Evolutionary conservation across 768 basidiomycete species (phyloP).

Genomic region (Strobilomyces dryophilus): DNA sequence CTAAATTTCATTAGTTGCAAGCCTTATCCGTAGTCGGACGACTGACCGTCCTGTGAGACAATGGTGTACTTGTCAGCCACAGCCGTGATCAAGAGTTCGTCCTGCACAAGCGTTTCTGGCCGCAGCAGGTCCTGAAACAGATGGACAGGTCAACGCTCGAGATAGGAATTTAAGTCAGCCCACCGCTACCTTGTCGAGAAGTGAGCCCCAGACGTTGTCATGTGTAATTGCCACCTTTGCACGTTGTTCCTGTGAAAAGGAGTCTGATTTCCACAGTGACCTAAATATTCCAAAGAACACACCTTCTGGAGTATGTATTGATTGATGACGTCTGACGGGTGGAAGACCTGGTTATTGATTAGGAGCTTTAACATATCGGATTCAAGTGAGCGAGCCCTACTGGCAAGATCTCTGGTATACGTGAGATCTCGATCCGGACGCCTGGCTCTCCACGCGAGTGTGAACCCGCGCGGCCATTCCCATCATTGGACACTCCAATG

Average conservation of each 20-base stretch:
- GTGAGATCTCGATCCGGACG: slow-evolving; percentile 9
- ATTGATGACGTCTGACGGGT: slow-evolving; percentile 24
- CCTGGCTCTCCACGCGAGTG: not conserved
- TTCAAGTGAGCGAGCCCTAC: slow-evolving; percentile 1
- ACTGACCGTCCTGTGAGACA: slow-evolving; percentile 10
- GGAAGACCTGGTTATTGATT: slow-evolving; percentile 17
- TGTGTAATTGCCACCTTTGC: slow-evolving; percentile 24
- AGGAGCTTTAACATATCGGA: not conserved
- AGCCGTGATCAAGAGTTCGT: slow-evolving; percentile 6
- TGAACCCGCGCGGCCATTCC: not conserved
- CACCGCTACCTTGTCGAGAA: slow-evolving; percentile 16
- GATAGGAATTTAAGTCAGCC: not conserved
- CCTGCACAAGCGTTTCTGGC: slow-evolving; percentile 9
- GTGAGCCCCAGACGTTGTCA: slow-evolving; percentile 19
- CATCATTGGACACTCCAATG: slow-evolving; percentile 10
- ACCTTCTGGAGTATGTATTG: slow-evolving; percentile 21
- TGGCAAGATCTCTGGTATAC: slow-evolving; percentile 18
- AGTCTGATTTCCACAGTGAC: not conserved
- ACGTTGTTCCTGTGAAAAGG: slow-evolving; percentile 13
- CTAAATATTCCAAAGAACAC: not conserved
- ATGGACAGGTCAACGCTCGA: not conserved
- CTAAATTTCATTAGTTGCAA: slow-evolving; percentile 6
- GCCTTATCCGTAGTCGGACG: not conserved
- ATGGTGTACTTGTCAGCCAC: slow-evolving; percentile 13
- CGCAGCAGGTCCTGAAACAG: slow-evolving; percentile 7